These are phyloP conservation scores for Fusarium chlamydosporum DNA, from an alignment of 2,329 filamentous ascomycete genomes.

Conservation along the genomic window DNA sequence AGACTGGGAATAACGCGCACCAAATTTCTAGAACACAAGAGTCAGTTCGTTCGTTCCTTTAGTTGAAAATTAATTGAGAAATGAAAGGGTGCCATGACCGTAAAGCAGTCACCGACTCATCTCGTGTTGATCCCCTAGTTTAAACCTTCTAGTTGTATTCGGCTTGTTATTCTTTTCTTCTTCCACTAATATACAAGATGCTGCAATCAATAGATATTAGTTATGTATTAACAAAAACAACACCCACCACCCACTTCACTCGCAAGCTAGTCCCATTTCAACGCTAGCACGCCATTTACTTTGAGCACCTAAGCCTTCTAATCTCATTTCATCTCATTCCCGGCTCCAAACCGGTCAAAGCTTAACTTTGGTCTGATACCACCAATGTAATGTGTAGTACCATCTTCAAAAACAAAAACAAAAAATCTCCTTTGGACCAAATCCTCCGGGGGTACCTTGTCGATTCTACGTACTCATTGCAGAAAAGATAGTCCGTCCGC, in stretches of 20 bases:
- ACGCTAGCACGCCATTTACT: slow-evolving; percentile 9
- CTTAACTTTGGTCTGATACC: slow-evolving; percentile 16
- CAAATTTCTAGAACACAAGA: slow-evolving; percentile 6
- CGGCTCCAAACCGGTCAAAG: slow-evolving; percentile 22
- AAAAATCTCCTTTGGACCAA: slow-evolving; percentile 17
- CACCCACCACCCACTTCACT: slow-evolving; percentile 6
- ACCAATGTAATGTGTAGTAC: neutral
- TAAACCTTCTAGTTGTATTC: slow-evolving; percentile 31
- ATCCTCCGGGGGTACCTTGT: slow-evolving; percentile 19
- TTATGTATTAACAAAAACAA: slow-evolving; percentile 6
- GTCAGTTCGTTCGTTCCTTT: neutral
- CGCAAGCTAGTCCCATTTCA: slow-evolving; percentile 7
- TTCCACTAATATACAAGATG: neutral
- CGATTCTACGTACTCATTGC: neutral
- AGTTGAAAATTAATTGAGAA: neutral
- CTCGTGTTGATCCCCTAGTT: slow-evolving; percentile 7
- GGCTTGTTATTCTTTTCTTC: slow-evolving; percentile 4
- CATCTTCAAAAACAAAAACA: neutral
- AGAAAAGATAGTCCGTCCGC: too few species aligned
- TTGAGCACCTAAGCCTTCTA: slow-evolving; percentile 2
- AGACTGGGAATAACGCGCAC: neutral
- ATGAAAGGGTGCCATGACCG: neutral
- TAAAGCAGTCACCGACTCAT: slow-evolving; percentile 3
- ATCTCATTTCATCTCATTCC: slow-evolving; percentile 8
- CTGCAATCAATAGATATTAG: too few species aligned